Conservation (phyloP, 78 protist genomes). For the Mantamonas sphyraenae region DNA sequence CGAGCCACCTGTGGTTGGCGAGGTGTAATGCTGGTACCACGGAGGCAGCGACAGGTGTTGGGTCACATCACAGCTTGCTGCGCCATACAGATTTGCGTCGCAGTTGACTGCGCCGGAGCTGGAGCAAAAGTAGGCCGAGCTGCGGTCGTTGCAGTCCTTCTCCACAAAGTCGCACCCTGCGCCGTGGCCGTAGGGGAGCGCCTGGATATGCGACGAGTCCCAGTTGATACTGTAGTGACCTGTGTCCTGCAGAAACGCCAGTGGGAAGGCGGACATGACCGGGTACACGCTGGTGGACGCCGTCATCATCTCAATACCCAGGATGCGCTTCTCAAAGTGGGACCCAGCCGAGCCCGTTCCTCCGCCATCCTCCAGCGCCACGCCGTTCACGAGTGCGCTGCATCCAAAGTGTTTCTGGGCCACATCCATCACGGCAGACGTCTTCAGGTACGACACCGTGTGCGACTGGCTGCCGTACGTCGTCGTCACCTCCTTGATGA, state of each 20-base stretch:
- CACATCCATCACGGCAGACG: too few species aligned
- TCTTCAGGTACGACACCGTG: too few species aligned
- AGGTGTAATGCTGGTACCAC: too few species aligned
- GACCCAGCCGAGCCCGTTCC: constrained; percentile 20
- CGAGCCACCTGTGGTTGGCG: too few species aligned
- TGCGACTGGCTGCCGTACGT: too few species aligned
- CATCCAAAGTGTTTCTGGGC: constrained; percentile 30
- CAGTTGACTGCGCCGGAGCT: too few species aligned
- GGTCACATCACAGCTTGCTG: too few species aligned
- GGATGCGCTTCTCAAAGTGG: constrained; percentile 19
- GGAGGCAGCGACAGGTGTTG: too few species aligned
- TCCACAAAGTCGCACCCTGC: neutral
- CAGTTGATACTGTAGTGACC: neutral
- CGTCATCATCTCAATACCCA: constrained; percentile 6
- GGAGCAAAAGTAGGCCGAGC: too few species aligned
- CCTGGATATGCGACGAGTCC: neutral
- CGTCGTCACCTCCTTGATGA: too few species aligned
- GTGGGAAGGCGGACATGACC: neutral
- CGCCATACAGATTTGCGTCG: too few species aligned
- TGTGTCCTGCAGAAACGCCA: neutral
- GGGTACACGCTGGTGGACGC: neutral
- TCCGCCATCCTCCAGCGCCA: constrained; percentile 9
- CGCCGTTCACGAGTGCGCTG: neutral
- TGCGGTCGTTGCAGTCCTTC: too few species aligned
- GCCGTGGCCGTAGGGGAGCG: neutral